Conservation (phyloP, 371 early-diverging fungal species). For the Mucor piriformis region DNA sequence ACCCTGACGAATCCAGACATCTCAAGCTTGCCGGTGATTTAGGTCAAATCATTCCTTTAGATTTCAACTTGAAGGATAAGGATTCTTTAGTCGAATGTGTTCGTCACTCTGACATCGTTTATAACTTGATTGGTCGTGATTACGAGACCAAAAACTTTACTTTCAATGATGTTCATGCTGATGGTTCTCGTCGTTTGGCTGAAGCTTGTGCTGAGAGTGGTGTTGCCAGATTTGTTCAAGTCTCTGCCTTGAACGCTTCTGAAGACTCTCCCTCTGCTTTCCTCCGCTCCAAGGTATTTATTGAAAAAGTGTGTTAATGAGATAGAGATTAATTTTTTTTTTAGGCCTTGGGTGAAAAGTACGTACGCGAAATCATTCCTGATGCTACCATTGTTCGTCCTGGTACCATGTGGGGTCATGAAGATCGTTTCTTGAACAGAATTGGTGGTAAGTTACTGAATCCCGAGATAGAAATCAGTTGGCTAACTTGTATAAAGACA, state of each 20-base stretch:
- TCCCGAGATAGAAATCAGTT: too few relatives aligned
- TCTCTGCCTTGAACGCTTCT: slow-evolving; percentile 86
- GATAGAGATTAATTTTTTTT: neutral
- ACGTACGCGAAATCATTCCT: slow-evolving; percentile 86
- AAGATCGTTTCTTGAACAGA: slow-evolving; percentile 92
- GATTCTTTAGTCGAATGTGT: slow-evolving; percentile 82
- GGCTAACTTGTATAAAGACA: slow-evolving; percentile 16
- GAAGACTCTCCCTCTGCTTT: slow-evolving; percentile 78
- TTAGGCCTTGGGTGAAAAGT: slow-evolving; percentile 88
- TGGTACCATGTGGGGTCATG: slow-evolving; percentile 86
- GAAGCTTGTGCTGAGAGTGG: slow-evolving; percentile 80
- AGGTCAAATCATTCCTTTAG: slow-evolving; percentile 90
- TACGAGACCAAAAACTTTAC: slow-evolving; percentile 94
- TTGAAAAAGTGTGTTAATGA: neutral
- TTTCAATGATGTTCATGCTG: slow-evolving; percentile 83
- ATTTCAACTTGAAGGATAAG: slow-evolving; percentile 89
- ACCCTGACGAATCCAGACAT: slow-evolving; percentile 84
- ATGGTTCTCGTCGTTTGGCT: slow-evolving; percentile 85
- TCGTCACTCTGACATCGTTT: slow-evolving; percentile 92
- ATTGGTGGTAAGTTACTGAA: slow-evolving; percentile 78
- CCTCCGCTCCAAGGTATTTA: slow-evolving; percentile 80
- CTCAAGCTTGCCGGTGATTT: slow-evolving; percentile 93
- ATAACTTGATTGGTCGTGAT: slow-evolving; percentile 93
- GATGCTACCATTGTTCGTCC: slow-evolving; percentile 94
- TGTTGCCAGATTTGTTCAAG: slow-evolving; percentile 86